Evolutionary conservation across 2,329 filamentous ascomycete species (phyloP), one percentile per base, ranked within the genome.

Genomic region (Ploettnerulaceae sp.): DNA sequence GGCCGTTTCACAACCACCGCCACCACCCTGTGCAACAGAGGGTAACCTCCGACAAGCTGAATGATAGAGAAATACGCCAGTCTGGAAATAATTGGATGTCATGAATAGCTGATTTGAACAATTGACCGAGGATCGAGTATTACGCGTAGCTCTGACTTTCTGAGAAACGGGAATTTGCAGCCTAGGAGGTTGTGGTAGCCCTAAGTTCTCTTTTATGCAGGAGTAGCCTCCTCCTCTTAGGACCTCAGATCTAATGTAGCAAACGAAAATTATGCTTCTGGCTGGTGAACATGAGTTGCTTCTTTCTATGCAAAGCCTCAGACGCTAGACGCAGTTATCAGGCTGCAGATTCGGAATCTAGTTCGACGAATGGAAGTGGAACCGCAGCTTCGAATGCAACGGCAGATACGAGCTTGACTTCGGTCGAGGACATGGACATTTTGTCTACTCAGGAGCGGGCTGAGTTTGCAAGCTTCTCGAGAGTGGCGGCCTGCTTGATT

Each of bases 371-470:
- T 11, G 11, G 22, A 4, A 26, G 11, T 14, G 26, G 15, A 12
- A 28, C 25, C 8, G 17, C 14, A 6, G 14, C 14, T 2, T 7
- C 36, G 12, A n/a, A n/a, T 9, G 24, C 7, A 2, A n/a, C 36
- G 12, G 7, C 14, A 3, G 22, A 29, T 8, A 39, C 36, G 5
- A 15, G 7, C 7, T 15, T 39, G 15, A 39, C 25, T 7, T 7
- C 24, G 7, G n/a, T 8, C 3, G 18, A 15, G 6, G 11, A 12
- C 14, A 39, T 39, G 11, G 8, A 15, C 7, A 24, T 17, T 9
- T 9, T 39, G 3, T 39, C 36, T 5, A 39, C 26, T 39, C 36
- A 39, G 25, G 36, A 39, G 22, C 24, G 22, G 7, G 36, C 36
- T 1, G 36, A 39, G 5, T 26, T 39, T 29, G 25, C 24, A 7